A percentile compares a stretch with the other conserved stretches of the same genome.
Conservation (phyloP, 345 rosid species). For the Camelina sativa region DNA sequence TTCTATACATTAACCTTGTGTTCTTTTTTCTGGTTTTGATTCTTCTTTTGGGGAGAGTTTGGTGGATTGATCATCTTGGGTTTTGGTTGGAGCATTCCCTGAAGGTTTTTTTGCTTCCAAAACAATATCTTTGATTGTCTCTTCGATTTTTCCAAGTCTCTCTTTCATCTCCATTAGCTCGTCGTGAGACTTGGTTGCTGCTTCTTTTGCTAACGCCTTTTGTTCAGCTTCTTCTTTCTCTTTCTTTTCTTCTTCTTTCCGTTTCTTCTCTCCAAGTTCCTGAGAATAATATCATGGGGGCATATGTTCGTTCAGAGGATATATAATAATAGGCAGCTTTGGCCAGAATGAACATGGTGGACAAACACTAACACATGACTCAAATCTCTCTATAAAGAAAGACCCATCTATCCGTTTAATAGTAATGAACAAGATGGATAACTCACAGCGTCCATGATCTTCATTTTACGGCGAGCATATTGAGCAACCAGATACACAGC, state of each 20-base stretch:
- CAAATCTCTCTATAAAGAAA: too few species aligned
- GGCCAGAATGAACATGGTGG: not conserved
- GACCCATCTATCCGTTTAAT: too few species aligned
- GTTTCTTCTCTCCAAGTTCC: conserved; percentile 69
- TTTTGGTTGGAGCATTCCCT: conserved; percentile 39
- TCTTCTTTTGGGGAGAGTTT: conserved; percentile 32
- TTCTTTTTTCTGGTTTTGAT: conserved; percentile 12
- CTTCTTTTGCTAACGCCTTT: conserved; percentile 53
- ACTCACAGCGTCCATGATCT: conserved; percentile 82
- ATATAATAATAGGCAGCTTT: not conserved
- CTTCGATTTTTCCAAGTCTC: conserved; percentile 78
- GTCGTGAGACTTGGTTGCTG: conserved; percentile 43
- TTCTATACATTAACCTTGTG: conserved; percentile 23
- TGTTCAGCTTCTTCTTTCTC: conserved; percentile 55
- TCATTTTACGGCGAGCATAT: conserved; percentile 81
- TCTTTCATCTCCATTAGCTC: conserved; percentile 64
- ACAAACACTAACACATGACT: too few species aligned
- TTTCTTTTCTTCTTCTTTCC: conserved; percentile 60
- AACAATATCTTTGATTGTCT: conserved; percentile 63
- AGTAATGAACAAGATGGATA: not conserved
- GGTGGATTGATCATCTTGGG: conserved; percentile 43
- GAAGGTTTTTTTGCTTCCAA: conserved; percentile 63
- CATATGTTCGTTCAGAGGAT: not conserved
- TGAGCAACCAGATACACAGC: conserved; percentile 90
- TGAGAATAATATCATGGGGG: conserved; percentile 31